phyloP scores from a whole-genome alignment of 345 rosid species.

The Linum usitatissimum region DNA sequence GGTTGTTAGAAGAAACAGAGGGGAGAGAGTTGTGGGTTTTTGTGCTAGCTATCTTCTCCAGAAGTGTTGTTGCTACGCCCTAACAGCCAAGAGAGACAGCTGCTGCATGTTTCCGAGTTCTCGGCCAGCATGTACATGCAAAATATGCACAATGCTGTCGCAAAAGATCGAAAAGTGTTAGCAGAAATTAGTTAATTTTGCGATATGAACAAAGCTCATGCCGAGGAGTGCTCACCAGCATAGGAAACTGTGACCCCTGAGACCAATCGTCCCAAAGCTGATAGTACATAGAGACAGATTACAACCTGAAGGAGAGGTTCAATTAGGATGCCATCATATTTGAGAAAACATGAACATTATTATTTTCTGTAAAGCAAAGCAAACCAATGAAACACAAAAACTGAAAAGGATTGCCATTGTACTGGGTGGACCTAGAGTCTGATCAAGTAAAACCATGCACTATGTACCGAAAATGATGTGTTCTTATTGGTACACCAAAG shows the following conservation, averaged over 20 bases:
- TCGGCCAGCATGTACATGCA: conserved; percentile 62
- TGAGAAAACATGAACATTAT: no score
- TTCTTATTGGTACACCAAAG: background rate
- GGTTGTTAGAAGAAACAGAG: background rate
- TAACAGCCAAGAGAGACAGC: conserved; percentile 22
- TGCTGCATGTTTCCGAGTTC: conserved; percentile 38
- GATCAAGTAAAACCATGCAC: no score
- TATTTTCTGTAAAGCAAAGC: background rate
- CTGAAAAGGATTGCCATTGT: background rate
- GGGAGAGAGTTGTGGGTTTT: background rate
- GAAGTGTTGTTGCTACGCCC: conserved; percentile 30
- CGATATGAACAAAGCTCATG: background rate
- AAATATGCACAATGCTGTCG: conserved; percentile 68
- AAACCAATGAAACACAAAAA: background rate
- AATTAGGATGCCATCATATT: background rate
- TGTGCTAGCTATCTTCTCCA: conserved; percentile 24
- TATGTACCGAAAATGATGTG: no score
- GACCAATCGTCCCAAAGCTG: conserved; percentile 66
- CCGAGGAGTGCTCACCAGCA: conserved; percentile 59
- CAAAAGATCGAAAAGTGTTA: background rate
- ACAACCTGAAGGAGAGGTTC: conserved; percentile 46
- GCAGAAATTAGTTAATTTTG: background rate
- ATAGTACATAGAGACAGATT: conserved; percentile 57
- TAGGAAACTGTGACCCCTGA: conserved; percentile 85
- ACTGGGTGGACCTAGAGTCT: background rate